Conservation (phyloP, 148 eudicot species). For the Selenicereus undatus region DNA sequence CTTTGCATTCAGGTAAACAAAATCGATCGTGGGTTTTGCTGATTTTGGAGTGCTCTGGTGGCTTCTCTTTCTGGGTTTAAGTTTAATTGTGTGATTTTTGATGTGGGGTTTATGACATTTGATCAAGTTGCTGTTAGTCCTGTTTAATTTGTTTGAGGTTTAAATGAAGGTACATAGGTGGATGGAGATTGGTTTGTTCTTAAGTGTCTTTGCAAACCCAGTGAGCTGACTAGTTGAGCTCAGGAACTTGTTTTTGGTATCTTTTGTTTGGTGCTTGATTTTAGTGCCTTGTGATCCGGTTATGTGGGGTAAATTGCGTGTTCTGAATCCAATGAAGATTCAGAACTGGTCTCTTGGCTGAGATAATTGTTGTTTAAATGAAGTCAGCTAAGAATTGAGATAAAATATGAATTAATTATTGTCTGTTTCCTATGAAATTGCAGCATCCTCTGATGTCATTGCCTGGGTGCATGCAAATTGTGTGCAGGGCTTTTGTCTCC, state of each 20-base stretch:
- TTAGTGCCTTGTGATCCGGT: not conserved
- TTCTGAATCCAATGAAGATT: slow-evolving; percentile 12
- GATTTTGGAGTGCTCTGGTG: not conserved
- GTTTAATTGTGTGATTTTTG: not conserved
- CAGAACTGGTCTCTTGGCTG: not conserved
- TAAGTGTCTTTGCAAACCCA: no score
- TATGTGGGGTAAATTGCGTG: slow-evolving; percentile 7
- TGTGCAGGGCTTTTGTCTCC: slow-evolving; percentile 28
- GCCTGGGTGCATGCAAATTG: slow-evolving; percentile 28
- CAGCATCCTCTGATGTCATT: slow-evolving; percentile 18
- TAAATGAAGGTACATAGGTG: not conserved
- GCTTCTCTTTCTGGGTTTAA: not conserved
- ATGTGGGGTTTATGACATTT: slow-evolving; percentile 2
- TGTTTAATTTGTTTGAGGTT: not conserved
- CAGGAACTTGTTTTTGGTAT: not conserved
- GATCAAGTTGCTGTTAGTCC: not conserved
- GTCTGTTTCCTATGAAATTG: slow-evolving; percentile 5
- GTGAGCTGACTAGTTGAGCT: not conserved
- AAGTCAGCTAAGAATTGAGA: slow-evolving; percentile 16
- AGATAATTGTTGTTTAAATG: slow-evolving; percentile 6
- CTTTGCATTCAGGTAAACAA: slow-evolving; percentile 34
- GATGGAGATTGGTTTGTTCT: not conserved
- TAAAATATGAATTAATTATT: slow-evolving; percentile 8
- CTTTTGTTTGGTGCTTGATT: slow-evolving; percentile 12
- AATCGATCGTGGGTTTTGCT: not conserved